Evolutionary conservation across 1,284 basidiomycete genomes (phyloP).

Genomic region (Rhizoctonia solani): DNA sequence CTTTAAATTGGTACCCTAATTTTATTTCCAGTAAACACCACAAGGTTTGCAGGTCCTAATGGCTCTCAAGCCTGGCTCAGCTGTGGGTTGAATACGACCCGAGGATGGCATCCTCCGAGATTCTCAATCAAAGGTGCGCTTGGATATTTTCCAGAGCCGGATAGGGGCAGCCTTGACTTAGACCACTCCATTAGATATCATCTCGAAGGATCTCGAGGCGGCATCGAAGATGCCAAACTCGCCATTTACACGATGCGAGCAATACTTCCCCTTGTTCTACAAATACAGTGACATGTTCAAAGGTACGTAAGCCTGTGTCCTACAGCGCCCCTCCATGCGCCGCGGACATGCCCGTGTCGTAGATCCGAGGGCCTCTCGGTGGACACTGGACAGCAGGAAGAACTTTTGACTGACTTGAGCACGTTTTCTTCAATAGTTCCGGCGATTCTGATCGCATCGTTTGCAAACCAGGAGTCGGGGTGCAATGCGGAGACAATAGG

Average conservation of each 20-base stretch:
- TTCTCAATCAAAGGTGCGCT: slow-evolving; percentile 52
- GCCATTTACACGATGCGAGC: slow-evolving; percentile 65
- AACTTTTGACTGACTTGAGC: neutral
- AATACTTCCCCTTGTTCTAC: slow-evolving; percentile 63
- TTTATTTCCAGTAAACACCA: slow-evolving; percentile 52
- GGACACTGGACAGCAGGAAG: too few relatives aligned
- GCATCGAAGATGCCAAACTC: slow-evolving; percentile 56
- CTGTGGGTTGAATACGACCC: slow-evolving; percentile 62
- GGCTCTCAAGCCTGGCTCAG: slow-evolving; percentile 77
- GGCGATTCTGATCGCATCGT: slow-evolving; percentile 76
- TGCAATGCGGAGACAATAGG: slow-evolving; percentile 75
- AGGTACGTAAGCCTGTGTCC: slow-evolving; percentile 48
- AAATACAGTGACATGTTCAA: slow-evolving; percentile 59
- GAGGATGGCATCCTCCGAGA: slow-evolving; percentile 63
- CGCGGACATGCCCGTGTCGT: too few relatives aligned
- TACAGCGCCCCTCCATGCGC: too few relatives aligned
- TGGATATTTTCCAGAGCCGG: neutral
- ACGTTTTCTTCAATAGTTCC: slow-evolving; percentile 50
- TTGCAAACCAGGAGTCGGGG: slow-evolving; percentile 80
- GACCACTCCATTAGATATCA: slow-evolving; percentile 43
- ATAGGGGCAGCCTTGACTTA: neutral
- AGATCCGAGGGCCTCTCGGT: too few relatives aligned
- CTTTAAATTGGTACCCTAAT: slow-evolving; percentile 11
- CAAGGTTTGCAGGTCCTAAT: slow-evolving; percentile 65
- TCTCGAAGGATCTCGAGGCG: slow-evolving; percentile 56